phyloP scores from a whole-genome alignment of 352 stramenopile species.

The Globisporangium solare region DNA sequence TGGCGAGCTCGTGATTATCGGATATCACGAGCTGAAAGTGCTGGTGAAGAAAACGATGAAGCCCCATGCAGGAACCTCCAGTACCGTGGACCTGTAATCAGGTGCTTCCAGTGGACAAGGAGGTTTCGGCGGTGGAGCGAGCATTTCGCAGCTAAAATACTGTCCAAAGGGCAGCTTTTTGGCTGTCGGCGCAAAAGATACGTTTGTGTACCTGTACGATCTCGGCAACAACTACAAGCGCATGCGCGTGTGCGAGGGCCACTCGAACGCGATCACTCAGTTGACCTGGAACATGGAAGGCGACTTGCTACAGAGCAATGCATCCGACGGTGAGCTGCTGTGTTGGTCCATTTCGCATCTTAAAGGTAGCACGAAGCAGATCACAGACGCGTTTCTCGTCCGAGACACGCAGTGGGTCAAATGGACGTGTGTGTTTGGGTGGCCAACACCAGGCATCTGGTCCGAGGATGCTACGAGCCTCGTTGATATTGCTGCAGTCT shows the following conservation, averaged over 20 bases:
- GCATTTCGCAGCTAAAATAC: constrained; percentile 46
- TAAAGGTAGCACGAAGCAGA: constrained; percentile 42
- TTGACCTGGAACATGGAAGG: constrained; percentile 86
- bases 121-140: constrained; percentile 2
- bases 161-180: constrained; percentile 43
- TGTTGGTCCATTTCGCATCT: constrained; percentile 40
- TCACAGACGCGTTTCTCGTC: constrained; percentile 56
- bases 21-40: constrained; percentile 30
- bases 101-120: not conserved
- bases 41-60: constrained; percentile 43
- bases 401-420: constrained; percentile 54
- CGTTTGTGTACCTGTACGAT: constrained; percentile 61
- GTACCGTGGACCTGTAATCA: constrained; percentile 9
- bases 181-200: constrained; percentile 52
- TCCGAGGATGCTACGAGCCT: constrained; percentile 41
- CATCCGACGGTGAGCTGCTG: constrained; percentile 55
- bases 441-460: constrained; percentile 62
- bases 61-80: constrained; percentile 13
- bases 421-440: constrained; percentile 71
- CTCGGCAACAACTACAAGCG: constrained; percentile 46
- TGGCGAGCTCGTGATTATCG: constrained; percentile 50
- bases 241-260: constrained; percentile 62
- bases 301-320: constrained; percentile 80
- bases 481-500: constrained; percentile 44
- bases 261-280: constrained; percentile 76